A percentile compares a stretch with the other conserved stretches of the same genome.
Conservation (phyloP, 2,329 filamentous ascomycete genomes). For the Pseudogymnoascus pannorum region DNA sequence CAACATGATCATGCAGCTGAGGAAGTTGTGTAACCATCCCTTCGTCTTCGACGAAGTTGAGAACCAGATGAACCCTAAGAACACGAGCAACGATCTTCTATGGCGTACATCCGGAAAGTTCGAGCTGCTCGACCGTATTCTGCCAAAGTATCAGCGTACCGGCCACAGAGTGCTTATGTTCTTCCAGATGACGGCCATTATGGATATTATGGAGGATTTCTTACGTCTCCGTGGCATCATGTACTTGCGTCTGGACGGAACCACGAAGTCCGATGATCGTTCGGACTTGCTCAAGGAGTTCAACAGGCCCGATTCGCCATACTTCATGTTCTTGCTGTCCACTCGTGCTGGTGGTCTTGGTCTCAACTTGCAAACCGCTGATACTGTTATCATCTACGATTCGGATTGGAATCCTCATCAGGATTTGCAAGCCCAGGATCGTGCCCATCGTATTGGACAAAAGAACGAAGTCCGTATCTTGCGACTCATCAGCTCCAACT, state of each 20-base stretch:
- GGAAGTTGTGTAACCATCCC: constrained; percentile 97
- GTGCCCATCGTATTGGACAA: constrained; percentile 98
- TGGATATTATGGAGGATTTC: constrained; percentile 99
- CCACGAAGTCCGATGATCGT: constrained; percentile 94
- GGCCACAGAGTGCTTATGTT: constrained; percentile 98
- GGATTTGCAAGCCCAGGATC: constrained; percentile 97
- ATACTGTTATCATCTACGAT: constrained; percentile 99
- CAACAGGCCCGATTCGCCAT: constrained; percentile 82
- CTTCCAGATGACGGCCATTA: constrained; percentile 99
- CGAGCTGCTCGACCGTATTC: constrained; percentile 81
- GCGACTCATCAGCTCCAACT: constrained; percentile 90
- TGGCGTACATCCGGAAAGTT: constrained; percentile 98
- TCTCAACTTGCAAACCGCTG: constrained; percentile 92
- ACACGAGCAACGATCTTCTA: constrained; percentile 81
- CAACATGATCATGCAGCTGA: constrained; percentile 99
- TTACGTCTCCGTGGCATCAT: constrained; percentile 73
- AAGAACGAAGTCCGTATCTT: constrained; percentile 99
- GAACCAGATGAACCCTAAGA: constrained; percentile 91
- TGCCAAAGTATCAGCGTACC: constrained; percentile 87
- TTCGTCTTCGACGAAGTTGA: constrained; percentile 98
- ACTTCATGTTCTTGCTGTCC: constrained; percentile 97
- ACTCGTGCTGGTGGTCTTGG: constrained; percentile 97
- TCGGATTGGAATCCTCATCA: constrained; percentile 99
- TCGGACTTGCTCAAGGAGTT: constrained; percentile 84
- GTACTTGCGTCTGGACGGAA: constrained; percentile 90